Conservation (phyloP, 2,329 filamentous ascomycete species). For the Aspergillus sp. region DNA sequence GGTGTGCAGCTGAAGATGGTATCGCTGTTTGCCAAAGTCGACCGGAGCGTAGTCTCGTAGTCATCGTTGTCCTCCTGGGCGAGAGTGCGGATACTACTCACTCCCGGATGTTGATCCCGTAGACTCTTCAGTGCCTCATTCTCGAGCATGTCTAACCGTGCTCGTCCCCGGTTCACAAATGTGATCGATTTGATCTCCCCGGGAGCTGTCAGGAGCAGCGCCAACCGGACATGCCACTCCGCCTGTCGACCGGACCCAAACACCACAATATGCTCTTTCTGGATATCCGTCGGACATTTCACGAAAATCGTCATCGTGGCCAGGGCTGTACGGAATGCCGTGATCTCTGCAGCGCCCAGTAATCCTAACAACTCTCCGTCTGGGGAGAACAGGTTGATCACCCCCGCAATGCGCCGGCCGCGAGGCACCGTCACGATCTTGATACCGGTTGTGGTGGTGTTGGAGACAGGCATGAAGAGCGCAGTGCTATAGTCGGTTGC, state of each 20-base stretch:
- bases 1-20: conserved; percentile 46
- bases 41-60: conserved; percentile 22
- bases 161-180: conserved; percentile 62
- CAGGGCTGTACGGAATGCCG: conserved; percentile 71
- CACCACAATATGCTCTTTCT: conserved; percentile 34
- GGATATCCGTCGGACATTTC: conserved; percentile 26
- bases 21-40: conserved; percentile 28
- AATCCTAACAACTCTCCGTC: conserved; percentile 57
- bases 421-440: conserved; percentile 58
- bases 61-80: conserved; percentile 58
- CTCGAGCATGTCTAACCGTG: conserved; percentile 48
- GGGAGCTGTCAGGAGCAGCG: conserved; percentile 38
- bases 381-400: conserved; percentile 60
- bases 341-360: conserved; percentile 64
- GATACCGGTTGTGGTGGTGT: conserved; percentile 55
- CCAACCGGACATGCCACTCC: conserved; percentile 43
- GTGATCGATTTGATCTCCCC: conserved; percentile 54
- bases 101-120: conserved; percentile 27
- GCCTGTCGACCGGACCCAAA: conserved; percentile 45
- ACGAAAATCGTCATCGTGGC: conserved; percentile 59
- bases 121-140: conserved; percentile 24
- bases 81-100: conserved; percentile 21
- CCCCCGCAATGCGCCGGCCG: conserved; percentile 47
- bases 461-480: conserved; percentile 66
- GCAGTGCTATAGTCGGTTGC: conserved; percentile 45